Base-by-base conservation (phyloP, 768 basidiomycete species). In the Psilocybe azurescens region DNA sequence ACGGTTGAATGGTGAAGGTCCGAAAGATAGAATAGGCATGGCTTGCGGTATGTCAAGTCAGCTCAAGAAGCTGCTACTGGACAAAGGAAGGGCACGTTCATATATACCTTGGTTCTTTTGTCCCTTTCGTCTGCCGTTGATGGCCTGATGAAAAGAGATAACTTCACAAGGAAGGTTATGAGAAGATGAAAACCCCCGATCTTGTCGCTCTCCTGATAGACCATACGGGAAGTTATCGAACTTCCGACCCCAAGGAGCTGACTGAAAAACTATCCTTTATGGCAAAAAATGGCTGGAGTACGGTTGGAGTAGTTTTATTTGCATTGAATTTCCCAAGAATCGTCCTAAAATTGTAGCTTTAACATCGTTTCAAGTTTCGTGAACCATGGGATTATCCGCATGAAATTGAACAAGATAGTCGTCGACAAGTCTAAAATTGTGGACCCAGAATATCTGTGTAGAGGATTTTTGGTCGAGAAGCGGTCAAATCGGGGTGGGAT, bases 31-130 rank as follows among this genome's bases (percentile, higher is more conserved):
- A 67, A 65, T 67, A 65, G 65, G 65, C 64, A 69, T 69, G 72
- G 72, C 69, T 71, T 68, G 72, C 65, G 67, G 69, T 75, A 73
- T 75, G 73, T 73, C 73, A 76, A 73, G 73, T 74, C 73, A 71
- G 65, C 56, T 61, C 65, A 64, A 68, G 70, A 74, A 72, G 72
- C 67, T 24, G 33, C 61, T 56, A 61, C 67, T 60, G 65, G 49
- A 63, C 64, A 68, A 67, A 68, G 66, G 56, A 71, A 65, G 64
- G 66, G 65, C 68, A 70, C 66, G 68, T 72, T 68, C 69, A 72
- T 71, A 65, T 66, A 60, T 56, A 20, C 39, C 59, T 10, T 49
- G 59, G 54, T 65, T 69, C 63, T 64, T 64, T 61, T 60, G 64
- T 65, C 67, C 68, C 69, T 67, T 64, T 65, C 56, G 60, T 69